Evolutionary conservation across 371 early-diverging fungal genomes (phyloP).

Genomic region (Mortierella sp.): DNA sequence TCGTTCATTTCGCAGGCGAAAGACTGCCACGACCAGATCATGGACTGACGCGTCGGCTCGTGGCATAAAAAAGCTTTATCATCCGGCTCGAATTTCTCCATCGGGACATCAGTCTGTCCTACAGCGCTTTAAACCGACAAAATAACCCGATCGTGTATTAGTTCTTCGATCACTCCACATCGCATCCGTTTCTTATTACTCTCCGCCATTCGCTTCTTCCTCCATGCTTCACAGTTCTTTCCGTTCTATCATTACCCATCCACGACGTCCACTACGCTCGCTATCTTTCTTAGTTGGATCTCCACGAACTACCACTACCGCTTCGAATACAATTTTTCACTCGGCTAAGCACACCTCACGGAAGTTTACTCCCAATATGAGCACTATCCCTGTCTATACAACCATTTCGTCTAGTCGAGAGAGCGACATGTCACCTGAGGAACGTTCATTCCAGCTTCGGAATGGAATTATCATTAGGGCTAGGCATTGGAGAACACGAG

Average conservation of each 20-base stretch:
- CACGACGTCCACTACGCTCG: background rate
- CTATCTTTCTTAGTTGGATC: no score
- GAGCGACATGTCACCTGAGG: no score
- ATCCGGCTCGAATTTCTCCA: no score
- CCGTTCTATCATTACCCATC: background rate
- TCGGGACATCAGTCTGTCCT: background rate
- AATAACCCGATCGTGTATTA: no score
- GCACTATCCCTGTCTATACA: background rate
- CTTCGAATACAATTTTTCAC: no score
- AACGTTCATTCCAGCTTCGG: conserved; percentile 29
- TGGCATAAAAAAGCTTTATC: background rate
- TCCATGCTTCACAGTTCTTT: conserved; percentile 5
- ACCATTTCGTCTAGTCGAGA: no score
- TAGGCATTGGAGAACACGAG: conserved; percentile 38
- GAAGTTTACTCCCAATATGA: background rate
- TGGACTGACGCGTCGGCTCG: no score
- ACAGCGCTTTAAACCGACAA: no score
- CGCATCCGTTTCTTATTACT: background rate
- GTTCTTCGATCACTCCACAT: no score
- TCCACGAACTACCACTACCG: no score
- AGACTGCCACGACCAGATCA: no score
- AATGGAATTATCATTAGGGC: conserved; percentile 40
- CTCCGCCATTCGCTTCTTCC: background rate
- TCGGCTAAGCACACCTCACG: background rate
- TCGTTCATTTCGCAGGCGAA: no score